phyloP scores from a whole-genome alignment of 2,329 filamentous ascomycete genomes.

The Ceratocystis variospora region DNA sequence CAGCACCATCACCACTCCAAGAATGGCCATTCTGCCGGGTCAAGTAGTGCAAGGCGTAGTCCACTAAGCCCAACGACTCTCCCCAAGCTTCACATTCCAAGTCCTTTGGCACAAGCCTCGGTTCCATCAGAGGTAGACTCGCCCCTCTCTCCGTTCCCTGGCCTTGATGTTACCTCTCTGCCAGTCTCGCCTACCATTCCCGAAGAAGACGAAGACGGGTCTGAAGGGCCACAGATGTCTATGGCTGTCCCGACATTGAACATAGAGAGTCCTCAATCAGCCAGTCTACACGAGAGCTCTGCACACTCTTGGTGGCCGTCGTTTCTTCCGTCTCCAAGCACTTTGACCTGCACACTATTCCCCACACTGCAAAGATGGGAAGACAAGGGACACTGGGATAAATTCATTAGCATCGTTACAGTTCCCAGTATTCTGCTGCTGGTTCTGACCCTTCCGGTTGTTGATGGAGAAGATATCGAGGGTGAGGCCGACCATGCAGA shows the following conservation, averaged over 20 bases:
- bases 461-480: conserved; percentile 51
- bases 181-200: conserved; percentile 13
- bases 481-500: conserved; percentile 25
- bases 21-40: background rate
- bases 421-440: conserved; percentile 84
- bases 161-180: conserved; percentile 27
- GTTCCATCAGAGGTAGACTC: conserved; percentile 23
- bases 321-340: conserved; percentile 58
- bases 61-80: conserved; percentile 11
- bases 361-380: conserved; percentile 74
- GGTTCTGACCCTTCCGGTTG: conserved; percentile 80
- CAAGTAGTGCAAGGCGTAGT: conserved; percentile 11
- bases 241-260: conserved; percentile 10
- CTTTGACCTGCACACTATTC: conserved; percentile 60
- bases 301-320: conserved; percentile 60
- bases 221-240: background rate
- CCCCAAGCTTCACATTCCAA: conserved; percentile 33
- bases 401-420: conserved; percentile 64
- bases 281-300: background rate
- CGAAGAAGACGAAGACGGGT: background rate
- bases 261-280: background rate
- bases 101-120: conserved; percentile 36
- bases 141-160: conserved; percentile 35
- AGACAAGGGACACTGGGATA: conserved; percentile 74
- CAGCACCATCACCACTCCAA: conserved; percentile 11